A percentile compares a stretch with the other conserved stretches of the same genome.
Evolutionary conservation across 1,139 yeast species (phyloP).

Genomic region (Candida labiduridarum): DNA sequence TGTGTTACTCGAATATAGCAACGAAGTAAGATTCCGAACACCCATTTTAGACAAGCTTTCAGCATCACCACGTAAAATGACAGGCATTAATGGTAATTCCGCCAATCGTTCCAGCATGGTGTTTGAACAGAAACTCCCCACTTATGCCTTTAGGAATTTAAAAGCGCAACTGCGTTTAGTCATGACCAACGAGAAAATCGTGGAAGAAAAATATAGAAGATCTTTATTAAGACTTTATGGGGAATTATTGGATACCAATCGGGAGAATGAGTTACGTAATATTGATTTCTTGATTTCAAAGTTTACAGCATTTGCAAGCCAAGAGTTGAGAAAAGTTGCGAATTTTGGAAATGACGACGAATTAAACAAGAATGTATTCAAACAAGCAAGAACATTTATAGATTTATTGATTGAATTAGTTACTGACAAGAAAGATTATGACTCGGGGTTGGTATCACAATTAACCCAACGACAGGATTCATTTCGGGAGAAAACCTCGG

Average conservation of each 20-base stretch:
- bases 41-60: constrained; percentile 25
- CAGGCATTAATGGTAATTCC: background rate
- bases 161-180: constrained; percentile 53
- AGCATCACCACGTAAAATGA: constrained; percentile 2
- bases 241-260: constrained; percentile 55
- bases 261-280: constrained; percentile 39
- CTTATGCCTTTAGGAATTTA: constrained; percentile 47
- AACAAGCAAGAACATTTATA: constrained; percentile 62
- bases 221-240: constrained; percentile 63
- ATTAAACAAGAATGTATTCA: constrained; percentile 49
- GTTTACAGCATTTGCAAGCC: constrained; percentile 66
- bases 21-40: constrained; percentile 59
- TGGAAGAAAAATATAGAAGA: constrained; percentile 42
- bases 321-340: constrained; percentile 55
- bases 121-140: constrained; percentile 41
- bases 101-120: constrained; percentile 11
- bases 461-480: constrained; percentile 31
- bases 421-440: constrained; percentile 45
- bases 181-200: constrained; percentile 52
- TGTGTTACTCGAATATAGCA: constrained; percentile 55
- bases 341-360: constrained; percentile 44
- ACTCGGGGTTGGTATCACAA: constrained; percentile 40
- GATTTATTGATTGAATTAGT: constrained; percentile 53
- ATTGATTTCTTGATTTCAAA: constrained; percentile 66
- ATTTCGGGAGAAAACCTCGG: constrained; percentile 27